Evolutionary conservation across 2,329 filamentous ascomycete species (phyloP).

Genomic region (Trichoderma sp.): DNA sequence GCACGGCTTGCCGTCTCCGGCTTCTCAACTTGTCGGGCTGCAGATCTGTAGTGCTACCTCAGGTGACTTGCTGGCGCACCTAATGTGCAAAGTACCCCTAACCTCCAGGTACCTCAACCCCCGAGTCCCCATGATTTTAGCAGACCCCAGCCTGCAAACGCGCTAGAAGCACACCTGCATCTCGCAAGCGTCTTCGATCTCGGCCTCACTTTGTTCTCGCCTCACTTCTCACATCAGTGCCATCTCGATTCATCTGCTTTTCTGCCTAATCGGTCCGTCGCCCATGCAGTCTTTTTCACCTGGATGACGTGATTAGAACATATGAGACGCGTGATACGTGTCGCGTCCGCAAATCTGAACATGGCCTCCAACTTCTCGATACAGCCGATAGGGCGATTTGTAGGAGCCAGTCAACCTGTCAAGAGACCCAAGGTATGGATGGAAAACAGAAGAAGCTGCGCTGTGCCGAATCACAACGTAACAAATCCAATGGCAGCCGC

Average conservation of each 20-base stretch:
- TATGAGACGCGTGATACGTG: background rate
- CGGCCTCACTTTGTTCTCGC: background rate
- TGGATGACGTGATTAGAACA: background rate
- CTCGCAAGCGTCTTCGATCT: background rate
- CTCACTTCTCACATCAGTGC: background rate
- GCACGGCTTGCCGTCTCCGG: conserved; percentile 10
- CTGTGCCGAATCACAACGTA: background rate
- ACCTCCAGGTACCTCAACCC: background rate
- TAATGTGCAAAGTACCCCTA: background rate
- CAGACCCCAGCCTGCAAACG: background rate
- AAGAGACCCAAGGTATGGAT: conserved; percentile 68
- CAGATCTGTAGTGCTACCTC: background rate
- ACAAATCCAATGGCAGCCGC: background rate
- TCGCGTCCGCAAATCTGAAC: background rate
- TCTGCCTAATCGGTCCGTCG: background rate
- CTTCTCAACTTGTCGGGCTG: background rate
- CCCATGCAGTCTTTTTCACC: background rate
- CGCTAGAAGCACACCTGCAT: background rate
- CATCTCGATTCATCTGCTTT: background rate
- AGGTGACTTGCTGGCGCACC: background rate
- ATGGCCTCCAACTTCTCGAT: conserved; percentile 58
- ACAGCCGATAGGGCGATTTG: conserved; percentile 69
- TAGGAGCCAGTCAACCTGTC: conserved; percentile 67
- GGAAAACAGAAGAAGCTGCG: conserved; percentile 13
- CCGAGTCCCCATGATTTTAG: background rate